Evolutionary conservation across 306 rosid genomes (phyloP).

Genomic region (Inga leiocalycina): DNA sequence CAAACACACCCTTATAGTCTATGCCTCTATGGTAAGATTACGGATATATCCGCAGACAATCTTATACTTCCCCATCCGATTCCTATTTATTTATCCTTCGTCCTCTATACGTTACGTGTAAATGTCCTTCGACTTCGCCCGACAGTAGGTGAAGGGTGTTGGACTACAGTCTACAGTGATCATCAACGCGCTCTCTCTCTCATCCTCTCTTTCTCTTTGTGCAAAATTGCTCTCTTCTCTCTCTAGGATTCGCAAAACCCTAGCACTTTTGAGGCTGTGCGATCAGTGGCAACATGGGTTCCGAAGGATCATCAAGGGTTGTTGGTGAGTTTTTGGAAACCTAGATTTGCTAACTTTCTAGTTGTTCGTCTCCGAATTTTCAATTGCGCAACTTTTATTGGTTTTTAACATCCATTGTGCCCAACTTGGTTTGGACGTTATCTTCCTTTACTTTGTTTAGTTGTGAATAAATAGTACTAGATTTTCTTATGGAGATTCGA

Average conservation of each 20-base stretch:
- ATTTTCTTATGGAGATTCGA: not conserved
- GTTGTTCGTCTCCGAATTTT: not conserved
- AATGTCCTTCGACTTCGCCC: not conserved
- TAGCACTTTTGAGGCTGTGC: not conserved
- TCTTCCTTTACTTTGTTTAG: not conserved
- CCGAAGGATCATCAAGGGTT: slow-evolving; percentile 66
- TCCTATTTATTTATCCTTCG: not conserved
- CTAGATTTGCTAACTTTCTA: not conserved
- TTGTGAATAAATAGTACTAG: not conserved
- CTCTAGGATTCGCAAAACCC: slow-evolving; percentile 27
- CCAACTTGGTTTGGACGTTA: not conserved
- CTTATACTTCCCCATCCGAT: not conserved
- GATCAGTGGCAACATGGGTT: slow-evolving; percentile 47
- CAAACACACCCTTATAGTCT: no score
- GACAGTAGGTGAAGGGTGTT: not conserved
- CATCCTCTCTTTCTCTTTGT: not conserved
- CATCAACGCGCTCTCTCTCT: not conserved
- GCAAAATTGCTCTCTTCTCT: not conserved
- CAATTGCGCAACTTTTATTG: not conserved
- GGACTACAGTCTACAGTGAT: not conserved
- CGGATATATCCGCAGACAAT: not conserved
- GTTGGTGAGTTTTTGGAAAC: slow-evolving; percentile 51
- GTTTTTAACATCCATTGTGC: not conserved
- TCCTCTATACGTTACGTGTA: not conserved
- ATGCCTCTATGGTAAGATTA: no score